Evolutionary conservation across 2,329 filamentous ascomycete species (phyloP).

Genomic region (Ramularia endophylla): DNA sequence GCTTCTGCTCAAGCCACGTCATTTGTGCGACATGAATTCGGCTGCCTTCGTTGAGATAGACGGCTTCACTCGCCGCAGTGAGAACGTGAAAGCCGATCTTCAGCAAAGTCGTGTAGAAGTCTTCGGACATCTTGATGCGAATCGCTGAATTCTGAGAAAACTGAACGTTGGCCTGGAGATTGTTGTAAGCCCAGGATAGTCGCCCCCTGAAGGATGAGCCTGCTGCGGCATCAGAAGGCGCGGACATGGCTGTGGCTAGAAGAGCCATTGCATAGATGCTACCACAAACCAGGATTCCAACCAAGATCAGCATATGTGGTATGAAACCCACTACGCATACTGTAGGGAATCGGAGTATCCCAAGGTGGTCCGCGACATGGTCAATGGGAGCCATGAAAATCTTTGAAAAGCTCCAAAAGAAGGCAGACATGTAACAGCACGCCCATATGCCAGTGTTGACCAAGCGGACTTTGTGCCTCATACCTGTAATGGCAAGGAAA

Average conservation of each 20-base stretch:
- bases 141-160: constrained; percentile 61
- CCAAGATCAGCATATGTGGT: constrained; percentile 80
- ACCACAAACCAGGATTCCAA: constrained; percentile 70
- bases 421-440: constrained; percentile 78
- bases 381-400: constrained; percentile 40
- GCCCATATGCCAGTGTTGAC: constrained; percentile 87
- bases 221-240: constrained; percentile 47
- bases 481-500: constrained; percentile 69
- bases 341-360: constrained; percentile 80
- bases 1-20: constrained; percentile 90
- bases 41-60: constrained; percentile 87
- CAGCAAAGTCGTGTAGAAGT: constrained; percentile 89
- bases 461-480: constrained; percentile 74
- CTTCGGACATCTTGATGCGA: constrained; percentile 77
- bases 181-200: constrained; percentile 67
- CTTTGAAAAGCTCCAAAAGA: constrained; percentile 65
- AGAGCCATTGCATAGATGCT: constrained; percentile 74
- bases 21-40: constrained; percentile 65
- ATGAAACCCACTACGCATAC: constrained; percentile 94
- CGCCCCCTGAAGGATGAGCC: constrained; percentile 52
- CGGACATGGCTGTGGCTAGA: constrained; percentile 64
- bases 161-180: constrained; percentile 88
- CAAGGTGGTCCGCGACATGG: constrained; percentile 54
- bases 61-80: constrained; percentile 90
- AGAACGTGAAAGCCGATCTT: constrained; percentile 82